These are phyloP conservation scores for Coemansia reversa DNA, from an alignment of 192 early-diverging fungal genomes.

Conservation along the genomic window DNA sequence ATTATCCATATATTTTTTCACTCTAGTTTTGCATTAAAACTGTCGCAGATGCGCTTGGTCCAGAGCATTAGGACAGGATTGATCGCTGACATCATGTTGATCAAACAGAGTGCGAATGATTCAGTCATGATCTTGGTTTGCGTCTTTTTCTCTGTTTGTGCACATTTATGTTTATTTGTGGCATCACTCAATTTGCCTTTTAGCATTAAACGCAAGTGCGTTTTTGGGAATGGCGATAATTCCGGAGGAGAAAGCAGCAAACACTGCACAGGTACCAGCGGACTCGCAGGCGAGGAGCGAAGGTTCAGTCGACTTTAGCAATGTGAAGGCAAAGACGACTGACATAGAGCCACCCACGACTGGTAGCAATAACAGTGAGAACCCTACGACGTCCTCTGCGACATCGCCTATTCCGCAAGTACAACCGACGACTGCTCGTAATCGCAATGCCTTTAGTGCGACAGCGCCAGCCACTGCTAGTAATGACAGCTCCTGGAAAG, in stretches of 20 bases:
- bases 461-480: background rate
- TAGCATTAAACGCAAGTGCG: background rate
- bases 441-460: background rate
- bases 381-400: background rate
- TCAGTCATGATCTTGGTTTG: background rate
- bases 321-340: background rate
- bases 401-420: background rate
- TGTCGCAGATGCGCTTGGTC: background rate
- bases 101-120: background rate
- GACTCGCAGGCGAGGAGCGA: background rate
- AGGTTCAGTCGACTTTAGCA: background rate
- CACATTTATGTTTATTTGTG: background rate
- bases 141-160: background rate
- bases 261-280: background rate
- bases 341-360: background rate
- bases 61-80: background rate
- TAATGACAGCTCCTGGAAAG: background rate
- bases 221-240: conserved; percentile 6
- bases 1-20: background rate
- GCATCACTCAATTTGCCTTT: background rate
- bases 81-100: background rate
- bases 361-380: background rate
- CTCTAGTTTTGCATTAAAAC: background rate
- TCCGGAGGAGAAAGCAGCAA: background rate
- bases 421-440: background rate